A percentile compares a stretch with the other conserved stretches of the same genome.
phyloP scores from a whole-genome alignment of 2,329 filamentous ascomycete genomes.

The Penicillium psychrosexuale region DNA sequence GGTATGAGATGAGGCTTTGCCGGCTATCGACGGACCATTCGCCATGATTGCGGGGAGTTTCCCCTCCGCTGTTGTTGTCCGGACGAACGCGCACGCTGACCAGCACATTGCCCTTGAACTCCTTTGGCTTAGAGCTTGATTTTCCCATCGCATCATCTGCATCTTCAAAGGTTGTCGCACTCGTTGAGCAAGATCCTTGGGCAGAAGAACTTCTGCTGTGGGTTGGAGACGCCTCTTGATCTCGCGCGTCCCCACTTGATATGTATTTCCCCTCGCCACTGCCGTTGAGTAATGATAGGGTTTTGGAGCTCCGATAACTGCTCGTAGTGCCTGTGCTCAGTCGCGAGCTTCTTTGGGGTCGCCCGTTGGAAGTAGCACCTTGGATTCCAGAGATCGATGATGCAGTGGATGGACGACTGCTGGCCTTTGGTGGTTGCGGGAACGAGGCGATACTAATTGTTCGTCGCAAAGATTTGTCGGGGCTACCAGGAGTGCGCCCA shows the following conservation, averaged over 20 bases:
- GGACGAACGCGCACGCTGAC: conserved; percentile 93
- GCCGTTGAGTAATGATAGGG: conserved; percentile 75
- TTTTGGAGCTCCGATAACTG: conserved; percentile 50
- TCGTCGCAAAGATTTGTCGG: conserved; percentile 73
- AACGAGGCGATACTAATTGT: conserved; percentile 92
- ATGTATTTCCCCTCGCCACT: conserved; percentile 75
- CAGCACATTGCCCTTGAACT: conserved; percentile 89
- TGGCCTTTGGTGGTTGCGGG: conserved; percentile 77
- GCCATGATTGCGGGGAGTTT: conserved; percentile 62
- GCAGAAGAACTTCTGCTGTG: conserved; percentile 90
- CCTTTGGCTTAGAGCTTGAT: conserved; percentile 48
- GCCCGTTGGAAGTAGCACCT: conserved; percentile 37
- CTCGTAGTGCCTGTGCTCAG: conserved; percentile 54
- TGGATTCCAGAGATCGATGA: conserved; percentile 42
- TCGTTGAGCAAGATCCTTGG: conserved; percentile 88
- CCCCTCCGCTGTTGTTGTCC: conserved; percentile 60
- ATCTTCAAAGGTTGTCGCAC: conserved; percentile 84
- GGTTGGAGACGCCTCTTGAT: conserved; percentile 76
- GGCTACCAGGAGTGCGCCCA: conserved; percentile 51
- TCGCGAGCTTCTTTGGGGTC: conserved; percentile 56
- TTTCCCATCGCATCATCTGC: conserved; percentile 54
- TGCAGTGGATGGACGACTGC: conserved; percentile 61
- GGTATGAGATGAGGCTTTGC: conserved; percentile 75
- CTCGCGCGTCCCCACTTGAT: conserved; percentile 59
- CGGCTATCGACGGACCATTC: conserved; percentile 93